Evolutionary conservation across 345 rosid genomes (phyloP), one percentile per base, ranked within the genome.

Genomic region (Streptanthus diversifolius): DNA sequence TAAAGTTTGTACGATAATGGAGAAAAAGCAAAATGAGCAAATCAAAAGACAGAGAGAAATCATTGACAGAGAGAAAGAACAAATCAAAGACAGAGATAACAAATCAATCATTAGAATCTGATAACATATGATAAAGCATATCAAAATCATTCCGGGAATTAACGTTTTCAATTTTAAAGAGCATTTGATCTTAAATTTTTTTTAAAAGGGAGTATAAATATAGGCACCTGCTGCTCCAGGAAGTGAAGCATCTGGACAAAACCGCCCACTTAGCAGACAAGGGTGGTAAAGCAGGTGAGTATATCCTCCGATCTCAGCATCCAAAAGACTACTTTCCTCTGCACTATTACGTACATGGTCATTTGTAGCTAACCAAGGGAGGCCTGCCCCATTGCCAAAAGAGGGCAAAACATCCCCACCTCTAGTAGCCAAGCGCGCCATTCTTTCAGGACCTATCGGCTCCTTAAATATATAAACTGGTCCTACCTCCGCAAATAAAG

Each of bases 401-500:
- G 88, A 80, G 77, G 99, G 97, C 51, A 95, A 81, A 68, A 76
- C 76, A 85, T 95, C 99, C 56, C 98, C 99, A 63, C 99, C 99
- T 82, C 98, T 87, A 72, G 83, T 86, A 64, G 98, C 97, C 60
- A 95, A 83, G 21, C 89, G 87, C n/a, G 85, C 83, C 97, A 95
- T 95, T 83, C 82, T 88, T 66, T 95, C 97, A 54, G 87, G 86
- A 56, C 99, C 98, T 76, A 95, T 82, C n/a, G 99, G 87, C 78
- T 95, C 99, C 83, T 87, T 92, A 70, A 95, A 95, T 57, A 95
- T 92, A 83, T 95, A 92, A 72, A 95, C 71, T 65, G 98, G 93
- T 25, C 99, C 99, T 93, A 92, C 90, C 86, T 95, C 99, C 55
- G 99, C 99, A 86, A 95, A 95, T 74, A 95, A 77, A 68, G 99